These are phyloP conservation scores for Uronychia setigera DNA, from an alignment of 73 alveolate species.

Conservation along the genomic window DNA sequence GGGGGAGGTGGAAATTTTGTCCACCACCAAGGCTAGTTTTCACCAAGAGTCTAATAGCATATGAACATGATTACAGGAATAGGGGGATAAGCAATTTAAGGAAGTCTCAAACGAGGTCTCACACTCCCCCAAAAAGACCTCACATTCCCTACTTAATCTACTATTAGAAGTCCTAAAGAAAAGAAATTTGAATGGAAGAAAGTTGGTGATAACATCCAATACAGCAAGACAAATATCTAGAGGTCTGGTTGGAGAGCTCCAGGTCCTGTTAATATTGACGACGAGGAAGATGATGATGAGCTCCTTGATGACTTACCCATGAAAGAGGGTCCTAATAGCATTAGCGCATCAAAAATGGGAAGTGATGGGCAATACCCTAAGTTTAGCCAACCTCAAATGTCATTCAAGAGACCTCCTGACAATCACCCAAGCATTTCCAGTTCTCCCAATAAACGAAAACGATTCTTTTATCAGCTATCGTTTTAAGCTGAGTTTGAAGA, in stretches of 20 bases:
- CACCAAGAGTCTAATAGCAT: too few species aligned
- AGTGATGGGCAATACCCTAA: background rate
- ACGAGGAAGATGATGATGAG: constrained; percentile 58
- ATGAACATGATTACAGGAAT: too few species aligned
- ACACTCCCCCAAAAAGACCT: too few species aligned
- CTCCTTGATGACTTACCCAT: constrained; percentile 35
- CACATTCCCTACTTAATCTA: too few species aligned
- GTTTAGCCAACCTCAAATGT: background rate
- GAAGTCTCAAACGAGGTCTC: too few species aligned
- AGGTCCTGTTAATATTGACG: constrained; percentile 50
- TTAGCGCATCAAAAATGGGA: background rate
- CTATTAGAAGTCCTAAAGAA: too few species aligned
- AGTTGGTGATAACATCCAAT: constrained; percentile 18
- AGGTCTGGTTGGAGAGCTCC: constrained; percentile 64
- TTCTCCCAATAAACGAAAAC: constrained; percentile 25
- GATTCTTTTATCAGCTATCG: constrained; percentile 34
- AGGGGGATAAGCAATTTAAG: too few species aligned
- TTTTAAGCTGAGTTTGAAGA: constrained; percentile 32
- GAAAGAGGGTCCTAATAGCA: background rate
- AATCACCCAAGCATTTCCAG: background rate
- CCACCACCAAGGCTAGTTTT: too few species aligned
- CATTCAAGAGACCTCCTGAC: background rate
- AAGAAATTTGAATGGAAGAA: constrained; percentile 33
- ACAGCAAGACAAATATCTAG: constrained; percentile 22
- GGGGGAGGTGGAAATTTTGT: too few species aligned